Conservation (phyloP, 2,329 filamentous ascomycete species). For the Aspergillus tamarii region DNA sequence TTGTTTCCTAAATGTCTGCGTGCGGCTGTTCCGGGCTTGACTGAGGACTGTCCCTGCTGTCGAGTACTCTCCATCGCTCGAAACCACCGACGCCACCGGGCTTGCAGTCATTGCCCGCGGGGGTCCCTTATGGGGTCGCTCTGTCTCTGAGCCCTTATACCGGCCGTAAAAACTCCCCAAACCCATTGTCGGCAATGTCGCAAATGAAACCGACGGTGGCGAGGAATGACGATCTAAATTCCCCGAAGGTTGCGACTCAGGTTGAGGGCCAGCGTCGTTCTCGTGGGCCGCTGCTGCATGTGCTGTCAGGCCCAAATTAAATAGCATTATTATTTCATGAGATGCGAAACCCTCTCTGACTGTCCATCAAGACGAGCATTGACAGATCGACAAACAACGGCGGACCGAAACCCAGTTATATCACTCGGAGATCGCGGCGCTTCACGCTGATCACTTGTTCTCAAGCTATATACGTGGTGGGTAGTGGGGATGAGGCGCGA, state of each 20-base stretch:
- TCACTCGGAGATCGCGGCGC: background rate
- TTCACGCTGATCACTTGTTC: background rate
- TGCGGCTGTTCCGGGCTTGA: slow-evolving; percentile 21
- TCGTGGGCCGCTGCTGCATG: slow-evolving; percentile 48
- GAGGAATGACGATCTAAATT: slow-evolving; percentile 20
- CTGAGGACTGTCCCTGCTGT: slow-evolving; percentile 20
- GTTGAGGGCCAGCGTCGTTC: slow-evolving; percentile 34
- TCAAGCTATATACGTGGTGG: background rate
- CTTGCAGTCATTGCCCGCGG: slow-evolving; percentile 29
- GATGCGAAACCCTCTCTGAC: slow-evolving; percentile 16
- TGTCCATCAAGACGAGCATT: slow-evolving; percentile 18
- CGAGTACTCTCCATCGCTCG: slow-evolving; percentile 33
- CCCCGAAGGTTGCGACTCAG: slow-evolving; percentile 24
- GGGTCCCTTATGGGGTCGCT: slow-evolving; percentile 17
- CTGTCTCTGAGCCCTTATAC: slow-evolving; percentile 23
- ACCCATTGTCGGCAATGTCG: slow-evolving; percentile 27
- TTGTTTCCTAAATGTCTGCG: slow-evolving; percentile 28
- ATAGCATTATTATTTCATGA: slow-evolving; percentile 39
- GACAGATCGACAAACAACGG: slow-evolving; percentile 13
- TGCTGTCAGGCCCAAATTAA: slow-evolving; percentile 48
- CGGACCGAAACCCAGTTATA: background rate
- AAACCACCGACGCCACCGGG: slow-evolving; percentile 25
- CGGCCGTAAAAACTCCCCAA: slow-evolving; percentile 27
- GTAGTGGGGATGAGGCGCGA: background rate
- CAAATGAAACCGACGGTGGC: slow-evolving; percentile 27